Evolutionary conservation across 164 flowering plant species (phyloP).

Genomic region (Magnolia sinica): DNA sequence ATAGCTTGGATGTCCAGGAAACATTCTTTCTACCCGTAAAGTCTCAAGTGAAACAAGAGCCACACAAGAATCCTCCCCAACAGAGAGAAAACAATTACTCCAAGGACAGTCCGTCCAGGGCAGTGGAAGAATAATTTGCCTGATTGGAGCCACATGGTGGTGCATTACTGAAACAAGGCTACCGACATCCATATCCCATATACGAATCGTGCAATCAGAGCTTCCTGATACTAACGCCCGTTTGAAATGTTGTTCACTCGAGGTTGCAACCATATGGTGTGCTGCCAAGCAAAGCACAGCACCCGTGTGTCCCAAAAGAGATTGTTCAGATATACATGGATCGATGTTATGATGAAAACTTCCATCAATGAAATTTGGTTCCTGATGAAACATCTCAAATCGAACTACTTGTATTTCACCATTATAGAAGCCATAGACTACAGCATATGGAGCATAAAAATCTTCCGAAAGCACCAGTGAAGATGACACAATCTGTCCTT

Average conservation of each 20-base stretch:
- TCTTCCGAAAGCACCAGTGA: conserved; percentile 76
- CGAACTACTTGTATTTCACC: conserved; percentile 75
- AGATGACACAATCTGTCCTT: conserved; percentile 56
- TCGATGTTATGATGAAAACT: conserved; percentile 22
- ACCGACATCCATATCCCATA: conserved; percentile 83
- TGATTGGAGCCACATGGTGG: conserved; percentile 90
- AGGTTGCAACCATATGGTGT: conserved; percentile 45
- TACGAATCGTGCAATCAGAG: conserved; percentile 77
- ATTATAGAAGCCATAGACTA: conserved; percentile 71
- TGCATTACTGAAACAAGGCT: conserved; percentile 64
- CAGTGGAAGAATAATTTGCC: conserved; percentile 80
- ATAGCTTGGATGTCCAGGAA: conserved; percentile 80
- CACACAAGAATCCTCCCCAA: conserved; percentile 86
- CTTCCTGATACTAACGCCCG: conserved; percentile 79
- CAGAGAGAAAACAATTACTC: conserved; percentile 89
- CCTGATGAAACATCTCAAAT: conserved; percentile 41
- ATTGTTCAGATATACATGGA: conserved; percentile 31
- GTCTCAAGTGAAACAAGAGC: conserved; percentile 83
- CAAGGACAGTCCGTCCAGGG: conserved; percentile 63
- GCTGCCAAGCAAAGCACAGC: conserved; percentile 89
- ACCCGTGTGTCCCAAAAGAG: conserved; percentile 68
- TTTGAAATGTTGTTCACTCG: conserved; percentile 24
- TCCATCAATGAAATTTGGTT: conserved; percentile 24
- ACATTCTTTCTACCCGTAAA: conserved; percentile 86
- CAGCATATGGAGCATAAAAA: conserved; percentile 57